These are phyloP conservation scores for Camelina sativa DNA, from an alignment of 345 rosid species.

Conservation along the genomic window DNA sequence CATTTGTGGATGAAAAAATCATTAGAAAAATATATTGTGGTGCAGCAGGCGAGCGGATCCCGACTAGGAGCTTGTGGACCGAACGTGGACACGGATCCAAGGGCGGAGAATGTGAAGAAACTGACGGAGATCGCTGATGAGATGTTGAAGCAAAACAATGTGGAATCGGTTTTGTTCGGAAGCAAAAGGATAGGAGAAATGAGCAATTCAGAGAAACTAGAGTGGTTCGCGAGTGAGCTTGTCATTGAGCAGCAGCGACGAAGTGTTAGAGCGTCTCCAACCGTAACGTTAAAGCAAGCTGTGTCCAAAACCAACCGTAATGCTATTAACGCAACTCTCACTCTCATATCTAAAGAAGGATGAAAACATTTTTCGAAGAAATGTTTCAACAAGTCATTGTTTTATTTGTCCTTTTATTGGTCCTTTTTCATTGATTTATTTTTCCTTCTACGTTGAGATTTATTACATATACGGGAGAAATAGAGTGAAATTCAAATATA, in stretches of 20 bases:
- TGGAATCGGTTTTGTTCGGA: slow-evolving; percentile 85
- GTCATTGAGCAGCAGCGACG: slow-evolving; percentile 90
- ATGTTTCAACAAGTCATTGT: not conserved
- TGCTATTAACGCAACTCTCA: slow-evolving; percentile 45
- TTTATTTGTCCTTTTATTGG: slow-evolving; percentile 4
- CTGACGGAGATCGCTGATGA: slow-evolving; percentile 81
- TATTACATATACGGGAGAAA: not conserved
- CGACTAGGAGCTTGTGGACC: slow-evolving; percentile 47
- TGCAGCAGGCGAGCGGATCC: slow-evolving; percentile 46
- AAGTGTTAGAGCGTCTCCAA: slow-evolving; percentile 87
- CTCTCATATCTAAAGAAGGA: slow-evolving; percentile 44
- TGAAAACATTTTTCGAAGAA: not conserved
- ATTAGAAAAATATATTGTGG: slow-evolving; percentile 17
- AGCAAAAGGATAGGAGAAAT: slow-evolving; percentile 81
- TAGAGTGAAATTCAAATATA: slow-evolving; percentile 15
- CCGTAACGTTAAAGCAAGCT: slow-evolving; percentile 92
- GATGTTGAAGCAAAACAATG: slow-evolving; percentile 94
- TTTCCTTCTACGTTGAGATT: not conserved
- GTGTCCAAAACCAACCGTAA: slow-evolving; percentile 51
- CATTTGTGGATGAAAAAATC: slow-evolving; percentile 20
- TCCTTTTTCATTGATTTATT: not conserved
- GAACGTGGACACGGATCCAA: slow-evolving; percentile 70
- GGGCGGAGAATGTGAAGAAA: slow-evolving; percentile 71
- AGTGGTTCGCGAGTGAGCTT: slow-evolving; percentile 85
- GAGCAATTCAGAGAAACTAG: slow-evolving; percentile 80